Evolutionary conservation across 140 eudicot genomes (phyloP), one percentile per base, ranked within the genome.

Genomic region (Erigeron philadelphicus): DNA sequence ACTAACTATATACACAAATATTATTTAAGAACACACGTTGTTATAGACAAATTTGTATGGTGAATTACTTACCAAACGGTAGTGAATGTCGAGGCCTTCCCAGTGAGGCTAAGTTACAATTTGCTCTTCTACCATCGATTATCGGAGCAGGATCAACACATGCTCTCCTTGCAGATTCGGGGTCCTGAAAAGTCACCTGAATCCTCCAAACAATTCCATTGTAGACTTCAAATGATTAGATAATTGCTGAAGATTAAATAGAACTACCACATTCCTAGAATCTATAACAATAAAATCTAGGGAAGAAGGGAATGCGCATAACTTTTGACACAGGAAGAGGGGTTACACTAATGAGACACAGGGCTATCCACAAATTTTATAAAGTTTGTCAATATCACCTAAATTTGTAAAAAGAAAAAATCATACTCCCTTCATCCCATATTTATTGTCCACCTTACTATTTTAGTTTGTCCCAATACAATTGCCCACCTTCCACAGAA

Each of bases 161-260:
- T 10, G 97, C 96, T 75, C 87, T 88, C 59, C 76, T 71, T 18
- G 96, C 96, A 7, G 97, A 89, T 63, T 90, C 96, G 19, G 97
- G 86, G 72, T 88, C 95, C 77, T 87, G 96, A 64, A 90, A 90
- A 80, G 97, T 90, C 72, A 90, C 97, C 97, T 90, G 70, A 80
- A 81, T 76, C 91, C 90, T 79, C 97, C 90, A 81, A 57, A 43
- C 73, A 78, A 80, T 66, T 72, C 69, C 84, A 78, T 62, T 10
- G 72, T 8, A 35, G 17, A 52, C 42, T 71, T 25, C 72, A 74
- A 79, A 55, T 80, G 80, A 85, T 61, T 83, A 74, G 75, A 73
- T 61, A 40, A 71, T 65, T 50, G 19, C 15, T n/a, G 57, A 16
- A 50, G n/a, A 16, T 8, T 50, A 13, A 12, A n/a, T 50, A 2